These are phyloP conservation scores for Prunus campanulata DNA, from an alignment of 306 rosid genomes.

Conservation along the genomic window DNA sequence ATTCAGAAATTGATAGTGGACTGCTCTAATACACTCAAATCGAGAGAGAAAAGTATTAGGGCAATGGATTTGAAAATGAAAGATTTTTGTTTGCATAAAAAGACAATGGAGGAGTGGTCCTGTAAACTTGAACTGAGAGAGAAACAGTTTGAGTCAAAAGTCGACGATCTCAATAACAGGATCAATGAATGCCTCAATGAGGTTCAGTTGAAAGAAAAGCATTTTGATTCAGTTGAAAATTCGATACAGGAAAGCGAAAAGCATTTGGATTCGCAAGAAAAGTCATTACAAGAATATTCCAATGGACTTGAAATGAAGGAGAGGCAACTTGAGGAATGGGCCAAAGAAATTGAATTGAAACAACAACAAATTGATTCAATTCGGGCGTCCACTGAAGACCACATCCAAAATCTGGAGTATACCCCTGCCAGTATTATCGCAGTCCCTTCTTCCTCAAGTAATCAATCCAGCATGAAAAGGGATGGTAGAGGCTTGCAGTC, in stretches of 20 bases:
- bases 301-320: constrained; percentile 21
- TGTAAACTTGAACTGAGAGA: neutral
- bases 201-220: constrained; percentile 20
- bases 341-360: constrained; percentile 19
- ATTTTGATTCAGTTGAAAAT: neutral
- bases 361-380: constrained; percentile 19
- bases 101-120: neutral
- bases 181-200: constrained; percentile 15
- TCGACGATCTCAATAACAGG: neutral
- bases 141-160: constrained; percentile 3
- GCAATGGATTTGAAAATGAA: neutral
- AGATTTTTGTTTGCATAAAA: neutral
- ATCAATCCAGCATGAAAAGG: neutral
- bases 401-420: neutral
- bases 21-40: constrained; percentile 14
- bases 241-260: neutral
- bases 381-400: neutral
- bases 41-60: neutral
- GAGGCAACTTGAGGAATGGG: constrained; percentile 10
- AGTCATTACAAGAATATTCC: neutral
- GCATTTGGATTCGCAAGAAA: neutral
- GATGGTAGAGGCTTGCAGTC: neutral
- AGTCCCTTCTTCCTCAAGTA: neutral
- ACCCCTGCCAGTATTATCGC: neutral
- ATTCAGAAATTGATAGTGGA: neutral